phyloP scores from a whole-genome alignment of 768 basidiomycete species.

The Galerina sulciceps region DNA sequence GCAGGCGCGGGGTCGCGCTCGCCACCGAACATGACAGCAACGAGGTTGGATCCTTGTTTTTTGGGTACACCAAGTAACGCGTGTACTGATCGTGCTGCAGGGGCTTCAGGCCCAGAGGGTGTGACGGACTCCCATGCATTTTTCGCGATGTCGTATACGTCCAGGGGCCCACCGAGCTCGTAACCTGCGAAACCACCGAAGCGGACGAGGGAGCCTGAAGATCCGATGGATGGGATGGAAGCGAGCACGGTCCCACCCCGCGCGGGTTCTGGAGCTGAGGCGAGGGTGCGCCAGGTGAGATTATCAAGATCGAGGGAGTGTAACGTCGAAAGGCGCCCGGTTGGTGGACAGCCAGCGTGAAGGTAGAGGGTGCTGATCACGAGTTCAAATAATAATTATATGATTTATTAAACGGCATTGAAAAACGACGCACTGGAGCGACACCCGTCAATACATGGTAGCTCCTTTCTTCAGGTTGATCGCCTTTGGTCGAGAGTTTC shows the following conservation, averaged over 20 bases:
- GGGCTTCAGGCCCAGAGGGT: not conserved
- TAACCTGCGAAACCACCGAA: not conserved
- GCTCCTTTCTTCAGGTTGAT: constrained; percentile 4
- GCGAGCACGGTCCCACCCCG: not conserved
- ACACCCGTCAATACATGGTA: constrained; percentile 3
- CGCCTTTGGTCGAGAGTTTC: not conserved
- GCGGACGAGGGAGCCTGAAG: constrained; percentile 1
- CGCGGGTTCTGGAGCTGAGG: not conserved
- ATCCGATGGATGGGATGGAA: not conserved
- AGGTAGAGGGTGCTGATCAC: not conserved
- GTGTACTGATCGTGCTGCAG: not conserved
- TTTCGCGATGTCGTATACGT: not conserved
- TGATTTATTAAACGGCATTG: not conserved
- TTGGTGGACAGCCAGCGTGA: not conserved
- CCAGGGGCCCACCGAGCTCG: not conserved
- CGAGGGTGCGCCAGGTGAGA: not conserved
- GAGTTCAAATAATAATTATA: not conserved
- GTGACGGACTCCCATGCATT: not conserved
- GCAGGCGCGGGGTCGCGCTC: constrained; percentile 1
- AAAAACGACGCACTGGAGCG: not conserved
- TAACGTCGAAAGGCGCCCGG: not conserved
- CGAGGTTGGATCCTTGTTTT: not conserved
- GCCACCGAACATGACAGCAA: not conserved
- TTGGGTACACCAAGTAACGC: not conserved
- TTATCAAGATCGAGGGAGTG: not conserved